Conservation (phyloP, 257 asterid genomes). For the Oldenlandia corymbosa region DNA sequence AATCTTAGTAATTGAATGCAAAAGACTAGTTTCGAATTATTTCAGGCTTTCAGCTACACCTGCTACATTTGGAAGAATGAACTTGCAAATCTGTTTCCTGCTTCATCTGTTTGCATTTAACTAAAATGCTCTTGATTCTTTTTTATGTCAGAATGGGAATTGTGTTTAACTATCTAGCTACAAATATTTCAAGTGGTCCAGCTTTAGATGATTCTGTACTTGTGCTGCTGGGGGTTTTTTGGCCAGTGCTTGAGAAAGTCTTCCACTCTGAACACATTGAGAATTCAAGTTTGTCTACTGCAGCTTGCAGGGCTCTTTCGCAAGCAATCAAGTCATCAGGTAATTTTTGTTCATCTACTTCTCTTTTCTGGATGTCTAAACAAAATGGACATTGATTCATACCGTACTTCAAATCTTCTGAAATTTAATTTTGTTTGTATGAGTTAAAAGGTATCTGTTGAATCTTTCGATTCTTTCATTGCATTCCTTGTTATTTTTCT, state of each 20-base stretch:
- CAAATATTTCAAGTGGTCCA: slow-evolving; percentile 40
- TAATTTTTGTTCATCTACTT: slow-evolving; percentile 21
- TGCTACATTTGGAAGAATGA: not conserved
- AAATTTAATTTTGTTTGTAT: not conserved
- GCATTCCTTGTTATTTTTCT: slow-evolving; percentile 5
- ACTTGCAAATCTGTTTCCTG: not conserved
- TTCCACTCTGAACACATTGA: slow-evolving; percentile 55
- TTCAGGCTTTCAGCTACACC: not conserved
- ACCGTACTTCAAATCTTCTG: not conserved
- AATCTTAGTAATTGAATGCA: not conserved
- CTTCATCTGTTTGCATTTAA: not conserved
- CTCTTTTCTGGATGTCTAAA: slow-evolving; percentile 15
- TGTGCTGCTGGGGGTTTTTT: slow-evolving; percentile 57
- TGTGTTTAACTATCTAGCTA: slow-evolving; percentile 49
- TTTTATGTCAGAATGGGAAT: slow-evolving; percentile 69
- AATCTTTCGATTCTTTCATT: not conserved
- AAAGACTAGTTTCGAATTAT: not conserved
- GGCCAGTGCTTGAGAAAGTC: slow-evolving; percentile 80
- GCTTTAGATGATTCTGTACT: slow-evolving; percentile 45
- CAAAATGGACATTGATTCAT: no score
- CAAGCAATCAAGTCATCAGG: slow-evolving; percentile 79
- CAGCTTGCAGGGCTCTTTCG: slow-evolving; percentile 88
- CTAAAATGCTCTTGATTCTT: slow-evolving; percentile 10
- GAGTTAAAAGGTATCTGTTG: not conserved
- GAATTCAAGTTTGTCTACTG: slow-evolving; percentile 61